phyloP scores from a whole-genome alignment of 2,329 filamentous ascomycete species.

The Paraconiothyrium sp. region DNA sequence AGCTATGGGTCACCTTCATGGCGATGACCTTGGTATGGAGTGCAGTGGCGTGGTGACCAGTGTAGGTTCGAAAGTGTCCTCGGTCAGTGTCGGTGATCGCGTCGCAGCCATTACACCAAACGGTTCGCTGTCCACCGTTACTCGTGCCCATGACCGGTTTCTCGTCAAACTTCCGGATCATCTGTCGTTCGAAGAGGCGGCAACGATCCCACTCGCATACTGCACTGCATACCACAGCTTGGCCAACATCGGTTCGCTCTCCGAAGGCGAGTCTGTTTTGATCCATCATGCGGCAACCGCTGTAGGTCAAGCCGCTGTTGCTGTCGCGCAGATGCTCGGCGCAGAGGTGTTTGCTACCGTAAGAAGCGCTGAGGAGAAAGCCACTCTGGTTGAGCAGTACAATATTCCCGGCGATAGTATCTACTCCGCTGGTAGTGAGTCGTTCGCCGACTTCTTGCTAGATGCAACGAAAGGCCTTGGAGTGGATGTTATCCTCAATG shows the following conservation, averaged over 20 bases:
- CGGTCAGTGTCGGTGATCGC: conserved; percentile 33
- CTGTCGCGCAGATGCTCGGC: conserved; percentile 34
- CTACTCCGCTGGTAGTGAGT: conserved; percentile 35
- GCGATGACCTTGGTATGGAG: conserved; percentile 21
- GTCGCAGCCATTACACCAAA: conserved; percentile 33
- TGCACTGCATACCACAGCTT: conserved; percentile 40
- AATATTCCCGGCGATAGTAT: conserved; percentile 42
- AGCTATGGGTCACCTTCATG: conserved; percentile 40
- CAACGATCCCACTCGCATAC: conserved; percentile 33
- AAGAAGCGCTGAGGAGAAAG: conserved; percentile 32
- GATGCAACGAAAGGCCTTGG: conserved; percentile 39
- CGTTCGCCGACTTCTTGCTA: conserved; percentile 36
- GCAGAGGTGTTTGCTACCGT: conserved; percentile 38
- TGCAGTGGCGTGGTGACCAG: conserved; percentile 29
- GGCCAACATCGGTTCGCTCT: conserved; percentile 38
- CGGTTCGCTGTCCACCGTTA: conserved; percentile 32
- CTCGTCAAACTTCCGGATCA: conserved; percentile 31
- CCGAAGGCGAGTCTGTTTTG: conserved; percentile 43
- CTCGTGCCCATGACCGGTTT: conserved; percentile 27
- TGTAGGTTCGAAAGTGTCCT: conserved; percentile 27
- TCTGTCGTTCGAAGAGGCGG: conserved; percentile 35
- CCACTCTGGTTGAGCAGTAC: conserved; percentile 26
- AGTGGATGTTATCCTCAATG: conserved; percentile 50
- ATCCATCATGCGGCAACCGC: conserved; percentile 41
- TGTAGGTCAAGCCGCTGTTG: conserved; percentile 42